These are phyloP conservation scores for Marasmius fiardii DNA, from an alignment of 1,284 basidiomycete species.

Conservation along the genomic window DNA sequence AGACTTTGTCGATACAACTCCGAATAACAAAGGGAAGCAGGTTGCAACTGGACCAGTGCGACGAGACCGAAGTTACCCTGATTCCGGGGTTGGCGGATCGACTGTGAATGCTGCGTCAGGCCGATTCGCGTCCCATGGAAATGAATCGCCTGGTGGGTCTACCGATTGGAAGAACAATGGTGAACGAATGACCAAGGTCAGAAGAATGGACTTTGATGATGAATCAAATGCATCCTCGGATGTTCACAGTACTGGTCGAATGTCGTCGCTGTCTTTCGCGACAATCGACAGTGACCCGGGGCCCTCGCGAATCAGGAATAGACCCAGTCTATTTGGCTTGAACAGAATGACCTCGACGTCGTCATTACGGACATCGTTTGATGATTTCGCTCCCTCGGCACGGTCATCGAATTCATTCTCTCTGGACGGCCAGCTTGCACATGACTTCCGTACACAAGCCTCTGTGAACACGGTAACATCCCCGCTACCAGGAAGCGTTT, in stretches of 20 bases:
- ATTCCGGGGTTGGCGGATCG: constrained; percentile 32
- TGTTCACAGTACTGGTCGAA: constrained; percentile 63
- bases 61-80: constrained; percentile 37
- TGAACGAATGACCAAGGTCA: constrained; percentile 72
- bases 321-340: constrained; percentile 58
- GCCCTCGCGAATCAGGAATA: constrained; percentile 60
- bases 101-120: constrained; percentile 59
- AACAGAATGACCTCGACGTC: constrained; percentile 74
- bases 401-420: constrained; percentile 83
- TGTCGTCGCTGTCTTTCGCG: constrained; percentile 74
- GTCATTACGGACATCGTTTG: constrained; percentile 68
- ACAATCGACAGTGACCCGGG: constrained; percentile 85
- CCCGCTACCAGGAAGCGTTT: constrained; percentile 60
- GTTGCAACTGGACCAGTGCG: constrained; percentile 58
- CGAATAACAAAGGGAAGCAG: constrained; percentile 45
- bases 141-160: constrained; percentile 30
- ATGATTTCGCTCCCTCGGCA: constrained; percentile 70
- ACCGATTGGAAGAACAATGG: constrained; percentile 54
- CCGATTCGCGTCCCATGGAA: constrained; percentile 40
- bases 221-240: constrained; percentile 89
- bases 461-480: constrained; percentile 57
- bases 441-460: constrained; percentile 73
- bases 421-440: constrained; percentile 74
- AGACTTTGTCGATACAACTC: constrained; percentile 26
- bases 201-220: constrained; percentile 81